Evolutionary conservation across 2,329 filamentous ascomycete species (phyloP).

Genomic region (Penicillium hesseltinei): DNA sequence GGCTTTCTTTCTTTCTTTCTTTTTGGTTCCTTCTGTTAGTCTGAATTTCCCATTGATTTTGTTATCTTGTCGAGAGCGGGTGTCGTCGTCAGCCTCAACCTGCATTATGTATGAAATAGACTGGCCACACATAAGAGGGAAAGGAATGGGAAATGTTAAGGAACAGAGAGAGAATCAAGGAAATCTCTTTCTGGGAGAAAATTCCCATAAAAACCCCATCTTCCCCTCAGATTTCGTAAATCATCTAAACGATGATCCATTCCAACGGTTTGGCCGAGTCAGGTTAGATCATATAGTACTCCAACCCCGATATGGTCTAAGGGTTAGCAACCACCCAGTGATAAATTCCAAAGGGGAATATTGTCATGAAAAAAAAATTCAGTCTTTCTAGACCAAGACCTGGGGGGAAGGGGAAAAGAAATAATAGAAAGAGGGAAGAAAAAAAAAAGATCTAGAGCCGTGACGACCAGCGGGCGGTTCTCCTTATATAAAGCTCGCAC

Average conservation of each 20-base stretch:
- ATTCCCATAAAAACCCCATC: not conserved
- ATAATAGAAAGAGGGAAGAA: not conserved
- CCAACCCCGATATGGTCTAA: slow-evolving; percentile 7
- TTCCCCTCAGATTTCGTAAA: slow-evolving; percentile 8
- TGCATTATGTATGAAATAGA: slow-evolving; percentile 1
- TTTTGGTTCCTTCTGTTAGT: not conserved
- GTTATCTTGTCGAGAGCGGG: slow-evolving; percentile 11
- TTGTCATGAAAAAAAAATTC: not conserved
- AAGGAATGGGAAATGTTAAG: not conserved
- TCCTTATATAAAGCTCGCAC: slow-evolving; percentile 28
- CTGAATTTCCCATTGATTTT: slow-evolving; percentile 5
- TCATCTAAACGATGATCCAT: slow-evolving; percentile 22
- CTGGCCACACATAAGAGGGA: not conserved
- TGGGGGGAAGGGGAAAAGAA: not conserved
- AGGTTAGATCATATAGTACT: slow-evolving; percentile 26
- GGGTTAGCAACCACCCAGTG: not conserved
- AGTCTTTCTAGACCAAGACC: not conserved
- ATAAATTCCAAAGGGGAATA: not conserved
- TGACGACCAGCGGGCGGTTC: slow-evolving; percentile 18
- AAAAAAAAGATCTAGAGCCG: slow-evolving; percentile 10
- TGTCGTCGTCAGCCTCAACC: slow-evolving; percentile 12
- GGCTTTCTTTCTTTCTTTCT: not conserved
- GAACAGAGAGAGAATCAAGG: not conserved
- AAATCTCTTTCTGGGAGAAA: not conserved
- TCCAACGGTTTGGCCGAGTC: slow-evolving; percentile 28